phyloP scores from a whole-genome alignment of 139 green algal species.

The Deuterostichococcus epilithicus region DNA sequence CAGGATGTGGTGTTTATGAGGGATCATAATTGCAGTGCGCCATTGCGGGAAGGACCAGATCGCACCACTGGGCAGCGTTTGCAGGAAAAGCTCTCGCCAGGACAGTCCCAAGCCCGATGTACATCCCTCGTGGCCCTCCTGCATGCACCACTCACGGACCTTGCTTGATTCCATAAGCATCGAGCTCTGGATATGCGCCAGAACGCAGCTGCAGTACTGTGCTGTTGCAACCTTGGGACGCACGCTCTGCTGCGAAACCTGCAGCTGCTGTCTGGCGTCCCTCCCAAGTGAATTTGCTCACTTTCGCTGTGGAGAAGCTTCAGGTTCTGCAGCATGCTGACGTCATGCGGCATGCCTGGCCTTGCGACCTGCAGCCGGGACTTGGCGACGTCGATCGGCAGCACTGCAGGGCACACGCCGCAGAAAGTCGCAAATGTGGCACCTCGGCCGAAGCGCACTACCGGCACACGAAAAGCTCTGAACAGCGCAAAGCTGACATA shows the following conservation, averaged over 20 bases:
- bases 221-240: neutral
- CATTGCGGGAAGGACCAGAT: neutral
- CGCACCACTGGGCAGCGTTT: conserved; percentile 72
- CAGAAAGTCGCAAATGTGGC: neutral
- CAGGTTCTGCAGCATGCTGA: conserved; percentile 47
- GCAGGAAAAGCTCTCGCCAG: conserved; percentile 72
- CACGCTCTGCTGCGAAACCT: neutral
- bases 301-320: conserved; percentile 35
- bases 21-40: neutral
- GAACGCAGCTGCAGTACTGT: neutral
- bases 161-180: neutral
- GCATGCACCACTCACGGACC: no score
- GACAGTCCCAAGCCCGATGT: conserved; percentile 58
- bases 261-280: neutral
- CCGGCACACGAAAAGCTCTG: neutral
- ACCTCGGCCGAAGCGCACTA: conserved; percentile 1
- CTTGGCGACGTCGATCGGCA: conserved; percentile 79
- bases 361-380: conserved; percentile 70
- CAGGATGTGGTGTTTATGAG: neutral
- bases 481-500: neutral
- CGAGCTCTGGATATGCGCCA: neutral
- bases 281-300: no score
- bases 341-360: conserved; percentile 49
- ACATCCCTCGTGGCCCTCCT: conserved; percentile 50
- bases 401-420: conserved; percentile 56